Percentiles rank a stretch among this genome's conserved stretches.
These are phyloP conservation scores for Emydomyces testavorans DNA, from an alignment of 2,329 filamentous ascomycete genomes.

Conservation along the genomic window DNA sequence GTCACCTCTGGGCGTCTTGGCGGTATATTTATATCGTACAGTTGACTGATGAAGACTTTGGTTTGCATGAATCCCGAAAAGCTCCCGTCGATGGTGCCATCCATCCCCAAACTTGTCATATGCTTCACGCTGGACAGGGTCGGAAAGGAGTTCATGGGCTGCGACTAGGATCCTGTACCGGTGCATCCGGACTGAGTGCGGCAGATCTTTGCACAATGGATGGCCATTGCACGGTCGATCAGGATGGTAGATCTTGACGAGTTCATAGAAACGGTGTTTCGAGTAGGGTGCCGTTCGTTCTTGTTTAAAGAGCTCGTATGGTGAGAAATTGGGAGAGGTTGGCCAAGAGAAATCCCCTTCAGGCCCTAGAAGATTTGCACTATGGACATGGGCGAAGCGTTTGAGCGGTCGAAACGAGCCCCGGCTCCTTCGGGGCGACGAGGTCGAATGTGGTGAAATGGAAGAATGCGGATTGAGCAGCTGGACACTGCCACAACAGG, in stretches of 20 bases:
- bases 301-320: conserved; percentile 75
- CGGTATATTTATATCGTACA: conserved; percentile 17
- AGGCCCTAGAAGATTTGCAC: conserved; percentile 21
- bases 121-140: conserved; percentile 62
- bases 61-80: conserved; percentile 16
- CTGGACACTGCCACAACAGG: conserved; percentile 30
- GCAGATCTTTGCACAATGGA: conserved; percentile 36
- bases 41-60: neutral
- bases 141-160: conserved; percentile 77
- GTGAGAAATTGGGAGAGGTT: conserved; percentile 45
- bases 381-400: conserved; percentile 29
- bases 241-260: conserved; percentile 94
- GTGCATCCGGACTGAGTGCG: conserved; percentile 59
- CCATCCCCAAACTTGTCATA: conserved; percentile 77
- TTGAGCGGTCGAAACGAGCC: conserved; percentile 20
- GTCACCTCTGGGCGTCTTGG: conserved; percentile 29
- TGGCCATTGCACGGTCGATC: conserved; percentile 49
- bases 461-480: conserved; percentile 23
- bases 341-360: conserved; percentile 32
- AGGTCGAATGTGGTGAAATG: conserved; percentile 20
- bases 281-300: conserved; percentile 57
- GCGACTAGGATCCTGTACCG: conserved; percentile 81
- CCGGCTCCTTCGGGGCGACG: conserved; percentile 16
- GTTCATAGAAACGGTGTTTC: conserved; percentile 73
- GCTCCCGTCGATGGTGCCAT: conserved; percentile 47